A percentile compares a stretch with the other conserved stretches of the same genome.
Evolutionary conservation across 345 rosid species (phyloP).

Genomic region (Cardiospermum halicacabum): DNA sequence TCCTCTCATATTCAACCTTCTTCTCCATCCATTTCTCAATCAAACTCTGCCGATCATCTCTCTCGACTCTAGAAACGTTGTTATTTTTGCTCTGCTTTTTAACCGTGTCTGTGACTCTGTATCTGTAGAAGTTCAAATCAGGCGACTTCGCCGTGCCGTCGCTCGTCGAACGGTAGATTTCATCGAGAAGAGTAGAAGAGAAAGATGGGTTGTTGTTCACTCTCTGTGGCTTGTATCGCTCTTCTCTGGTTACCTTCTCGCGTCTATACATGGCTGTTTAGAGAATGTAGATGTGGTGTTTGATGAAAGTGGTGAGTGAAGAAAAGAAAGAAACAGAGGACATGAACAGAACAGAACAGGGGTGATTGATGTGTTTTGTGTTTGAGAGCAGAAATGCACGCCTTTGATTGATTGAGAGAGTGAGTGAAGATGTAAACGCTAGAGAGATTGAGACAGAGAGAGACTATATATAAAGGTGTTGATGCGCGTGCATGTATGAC

Average conservation of each 20-base stretch:
- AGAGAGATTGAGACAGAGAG: slow-evolving; percentile 21
- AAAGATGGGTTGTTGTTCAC: slow-evolving; percentile 77
- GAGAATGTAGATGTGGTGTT: not conserved
- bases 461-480: slow-evolving; percentile 31
- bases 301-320: not conserved
- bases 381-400: slow-evolving; percentile 29
- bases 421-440: too few species aligned
- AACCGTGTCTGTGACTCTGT: slow-evolving; percentile 26
- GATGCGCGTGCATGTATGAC: slow-evolving; percentile 40
- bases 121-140: slow-evolving; percentile 38
- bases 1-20: slow-evolving; percentile 30
- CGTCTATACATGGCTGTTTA: slow-evolving; percentile 29
- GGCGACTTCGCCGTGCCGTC: slow-evolving; percentile 32
- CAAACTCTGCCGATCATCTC: slow-evolving; percentile 21
- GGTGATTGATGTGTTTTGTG: slow-evolving; percentile 12
- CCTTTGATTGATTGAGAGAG: slow-evolving; percentile 25
- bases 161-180: slow-evolving; percentile 83
- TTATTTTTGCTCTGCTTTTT: slow-evolving; percentile 31
- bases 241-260: slow-evolving; percentile 33
- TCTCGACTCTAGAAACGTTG: slow-evolving; percentile 14
- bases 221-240: slow-evolving; percentile 17
- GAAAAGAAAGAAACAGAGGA: not conserved
- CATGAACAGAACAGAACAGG: not conserved
- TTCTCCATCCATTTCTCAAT: slow-evolving; percentile 40
- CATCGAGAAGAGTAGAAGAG: slow-evolving; percentile 84